Percentiles rank a stretch among this genome's conserved stretches.
Conservation (phyloP, 495 filamentous ascomycete genomes). For the Aspergillus bridgeri region DNA sequence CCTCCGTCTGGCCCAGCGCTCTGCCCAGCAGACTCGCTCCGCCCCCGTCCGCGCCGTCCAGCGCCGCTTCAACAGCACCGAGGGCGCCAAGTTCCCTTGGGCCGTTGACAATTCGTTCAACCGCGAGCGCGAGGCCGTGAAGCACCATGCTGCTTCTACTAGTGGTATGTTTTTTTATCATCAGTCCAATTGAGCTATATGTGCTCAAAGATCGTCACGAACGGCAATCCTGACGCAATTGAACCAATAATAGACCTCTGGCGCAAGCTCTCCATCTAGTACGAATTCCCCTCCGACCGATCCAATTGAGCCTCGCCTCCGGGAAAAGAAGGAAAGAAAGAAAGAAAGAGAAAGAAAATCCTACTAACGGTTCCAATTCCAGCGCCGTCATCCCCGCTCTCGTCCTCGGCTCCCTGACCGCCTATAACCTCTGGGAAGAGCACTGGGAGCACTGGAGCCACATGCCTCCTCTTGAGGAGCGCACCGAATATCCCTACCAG, state of each 20-base stretch:
- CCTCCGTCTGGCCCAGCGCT: constrained; percentile 57
- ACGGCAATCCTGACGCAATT: constrained; percentile 33
- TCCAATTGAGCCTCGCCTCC: constrained; percentile 9
- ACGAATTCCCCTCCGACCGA: constrained; percentile 29
- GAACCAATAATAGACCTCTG: constrained; percentile 64
- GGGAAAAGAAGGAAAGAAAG: too few species aligned
- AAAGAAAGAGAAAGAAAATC: too few species aligned
- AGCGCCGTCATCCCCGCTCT: constrained; percentile 70
- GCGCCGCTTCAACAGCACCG: constrained; percentile 65
- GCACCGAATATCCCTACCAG: constrained; percentile 86
- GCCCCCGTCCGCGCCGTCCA: constrained; percentile 58
- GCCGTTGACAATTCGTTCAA: constrained; percentile 79
- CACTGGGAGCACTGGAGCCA: constrained; percentile 95
- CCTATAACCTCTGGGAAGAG: constrained; percentile 85
- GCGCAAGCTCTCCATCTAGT: constrained; percentile 93
- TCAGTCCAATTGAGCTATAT: neutral
- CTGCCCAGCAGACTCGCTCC: constrained; percentile 51
- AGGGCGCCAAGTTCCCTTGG: constrained; percentile 43
- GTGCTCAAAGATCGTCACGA: neutral
- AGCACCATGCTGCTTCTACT: constrained; percentile 78
- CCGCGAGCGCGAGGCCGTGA: constrained; percentile 76
- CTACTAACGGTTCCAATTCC: too few species aligned
- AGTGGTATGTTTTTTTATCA: constrained; percentile 56
- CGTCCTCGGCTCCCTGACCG: constrained; percentile 68
- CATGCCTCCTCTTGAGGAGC: constrained; percentile 82